phyloP scores from a whole-genome alignment of 352 stramenopile species.

The Pythium inflatum region DNA sequence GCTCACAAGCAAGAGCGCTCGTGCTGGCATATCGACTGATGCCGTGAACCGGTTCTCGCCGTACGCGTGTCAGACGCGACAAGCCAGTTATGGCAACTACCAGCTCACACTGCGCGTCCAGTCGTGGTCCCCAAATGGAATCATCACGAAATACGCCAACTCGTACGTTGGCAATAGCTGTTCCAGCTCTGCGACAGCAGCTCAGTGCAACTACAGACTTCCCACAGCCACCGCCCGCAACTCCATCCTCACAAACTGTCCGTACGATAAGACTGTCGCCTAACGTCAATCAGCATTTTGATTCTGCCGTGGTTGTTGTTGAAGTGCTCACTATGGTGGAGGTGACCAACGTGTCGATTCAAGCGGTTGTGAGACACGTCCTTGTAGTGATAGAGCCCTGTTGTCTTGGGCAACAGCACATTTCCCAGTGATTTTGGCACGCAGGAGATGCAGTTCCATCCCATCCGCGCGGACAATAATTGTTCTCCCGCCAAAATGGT shows the following conservation, averaged over 20 bases:
- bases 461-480: constrained; percentile 1
- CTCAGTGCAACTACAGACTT: constrained; percentile 52
- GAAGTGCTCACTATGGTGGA: too few species aligned
- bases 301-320: too few species aligned
- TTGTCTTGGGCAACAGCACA: too few species aligned
- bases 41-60: constrained; percentile 51
- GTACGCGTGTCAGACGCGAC: constrained; percentile 59
- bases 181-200: constrained; percentile 31
- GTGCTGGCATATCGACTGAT: constrained; percentile 40
- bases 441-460: too few species aligned
- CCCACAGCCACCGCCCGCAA: constrained; percentile 45
- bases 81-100: constrained; percentile 74
- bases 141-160: constrained; percentile 52
- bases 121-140: constrained; percentile 34
- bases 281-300: too few species aligned
- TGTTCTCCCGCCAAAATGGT: constrained; percentile 1
- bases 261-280: constrained; percentile 30
- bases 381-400: too few species aligned
- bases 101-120: constrained; percentile 61
- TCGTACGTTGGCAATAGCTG: constrained; percentile 78
- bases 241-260: constrained; percentile 27
- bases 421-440: too few species aligned
- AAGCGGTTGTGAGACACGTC: too few species aligned
- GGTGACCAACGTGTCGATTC: not conserved
- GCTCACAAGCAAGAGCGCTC: constrained; percentile 44